Base-by-base conservation (phyloP, 2,329 filamentous ascomycete species). In the Pseudogymnoascus sp. region DNA sequence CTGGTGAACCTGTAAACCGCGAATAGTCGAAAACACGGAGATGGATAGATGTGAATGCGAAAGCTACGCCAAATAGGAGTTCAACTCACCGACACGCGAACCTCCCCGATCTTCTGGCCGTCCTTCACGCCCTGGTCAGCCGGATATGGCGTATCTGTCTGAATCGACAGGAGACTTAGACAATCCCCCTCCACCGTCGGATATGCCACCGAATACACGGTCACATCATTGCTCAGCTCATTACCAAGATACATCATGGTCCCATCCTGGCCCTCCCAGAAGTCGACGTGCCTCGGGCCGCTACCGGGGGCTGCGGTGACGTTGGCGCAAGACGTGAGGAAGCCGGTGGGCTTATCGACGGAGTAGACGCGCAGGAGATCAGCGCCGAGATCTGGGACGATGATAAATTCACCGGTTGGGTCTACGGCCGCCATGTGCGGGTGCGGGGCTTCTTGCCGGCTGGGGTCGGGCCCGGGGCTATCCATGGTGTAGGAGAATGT, bases 251-350 rank as follows among this genome's bases (percentile, higher is more conserved):
- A 78, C 69, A 63, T 69, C 35, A 64, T 71, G 11, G 66, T 78
- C 72, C 28, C 61, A 59, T 41, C 75, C 70, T 22, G 66, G 41
- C 41, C 41, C 74, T 32, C 68, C 65, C 62, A 75, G 71, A 83
- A 84, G 2, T 73, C 71, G 16, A 75, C 81, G 63, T 84, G 81
- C n/a, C 81, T 74, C 0, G 81, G 81, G 0, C 81, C 81, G 5
- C 72, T 76, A 11, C 78, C 80, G 0, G 71, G 30, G 30, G 70
- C 41, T 37, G 73, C 62, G 18, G 70, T 61, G 28, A 76, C 67
- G 1, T 76, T 71, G 3, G 73, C 72, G 30, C 69, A 64, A 30
- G 71, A 70, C 0, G 74, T 73, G 28, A 82, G 72, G 2, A 68
- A 65, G 16, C 75, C 76, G 2, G 70, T 74, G 1, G 68, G 64